Evolutionary conservation across 495 filamentous ascomycete species (phyloP).

Genomic region (Pyrenopolyporus hunteri): DNA sequence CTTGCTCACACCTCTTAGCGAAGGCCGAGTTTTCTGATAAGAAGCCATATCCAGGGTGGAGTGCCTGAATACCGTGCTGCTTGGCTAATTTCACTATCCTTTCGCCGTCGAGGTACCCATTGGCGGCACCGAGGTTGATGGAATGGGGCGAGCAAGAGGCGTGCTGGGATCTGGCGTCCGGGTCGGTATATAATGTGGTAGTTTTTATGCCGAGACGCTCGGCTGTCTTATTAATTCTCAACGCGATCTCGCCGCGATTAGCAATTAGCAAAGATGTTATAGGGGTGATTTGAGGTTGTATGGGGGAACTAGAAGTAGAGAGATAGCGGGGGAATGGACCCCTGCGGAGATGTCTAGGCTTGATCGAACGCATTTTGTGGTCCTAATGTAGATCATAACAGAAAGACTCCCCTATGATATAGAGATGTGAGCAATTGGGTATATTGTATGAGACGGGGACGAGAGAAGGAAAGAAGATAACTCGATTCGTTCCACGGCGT

Average conservation of each 20-base stretch:
- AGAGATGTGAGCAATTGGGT: background rate
- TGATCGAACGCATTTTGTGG: constrained; percentile 43
- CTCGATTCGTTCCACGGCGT: constrained; percentile 14
- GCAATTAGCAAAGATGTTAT: constrained; percentile 91
- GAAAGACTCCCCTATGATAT: no score
- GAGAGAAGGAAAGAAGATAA: background rate
- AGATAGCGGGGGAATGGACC: constrained; percentile 34
- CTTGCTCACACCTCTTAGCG: constrained; percentile 85
- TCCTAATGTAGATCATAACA: background rate
- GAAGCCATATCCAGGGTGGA: constrained; percentile 98
- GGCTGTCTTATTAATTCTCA: constrained; percentile 89
- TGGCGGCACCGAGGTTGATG: constrained; percentile 78
- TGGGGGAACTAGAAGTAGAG: constrained; percentile 35
- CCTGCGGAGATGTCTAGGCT: constrained; percentile 34
- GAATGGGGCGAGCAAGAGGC: constrained; percentile 81
- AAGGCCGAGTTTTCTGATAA: constrained; percentile 94
- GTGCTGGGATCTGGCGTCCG: constrained; percentile 87
- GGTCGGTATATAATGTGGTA: constrained; percentile 93
- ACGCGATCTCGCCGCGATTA: constrained; percentile 95
- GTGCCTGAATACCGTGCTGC: constrained; percentile 79
- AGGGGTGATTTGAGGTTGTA: constrained; percentile 49
- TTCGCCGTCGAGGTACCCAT: constrained; percentile 90
- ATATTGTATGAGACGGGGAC: background rate
- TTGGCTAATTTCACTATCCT: constrained; percentile 88
- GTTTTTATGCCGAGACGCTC: constrained; percentile 87